phyloP scores from a whole-genome alignment of 202 grass and related monocot genomes.

The Schoenoplectus tabernaemontani region DNA sequence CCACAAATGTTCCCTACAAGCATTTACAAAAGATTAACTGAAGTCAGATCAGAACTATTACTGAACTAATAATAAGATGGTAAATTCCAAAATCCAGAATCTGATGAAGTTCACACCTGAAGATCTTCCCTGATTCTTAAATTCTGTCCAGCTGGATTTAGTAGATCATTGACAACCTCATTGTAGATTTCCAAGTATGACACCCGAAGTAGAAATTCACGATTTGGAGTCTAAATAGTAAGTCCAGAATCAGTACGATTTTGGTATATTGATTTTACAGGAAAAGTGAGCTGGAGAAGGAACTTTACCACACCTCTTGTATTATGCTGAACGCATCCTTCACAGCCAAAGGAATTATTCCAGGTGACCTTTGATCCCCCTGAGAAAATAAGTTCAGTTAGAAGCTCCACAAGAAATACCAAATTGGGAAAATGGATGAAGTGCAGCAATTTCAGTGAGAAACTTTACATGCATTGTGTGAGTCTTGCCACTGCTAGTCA shows the following conservation, averaged over 20 bases:
- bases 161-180: conserved; percentile 98
- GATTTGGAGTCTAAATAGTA: conserved; percentile 64
- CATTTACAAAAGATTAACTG: conserved; percentile 21
- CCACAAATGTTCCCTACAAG: conserved; percentile 79
- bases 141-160: conserved; percentile 96
- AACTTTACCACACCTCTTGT: conserved; percentile 67
- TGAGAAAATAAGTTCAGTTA: conserved; percentile 36
- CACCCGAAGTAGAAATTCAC: conserved; percentile 95
- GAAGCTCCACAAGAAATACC: background rate
- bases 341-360: conserved; percentile 99
- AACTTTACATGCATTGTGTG: conserved; percentile 97
- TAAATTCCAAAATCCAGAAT: background rate
- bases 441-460: background rate
- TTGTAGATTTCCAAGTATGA: conserved; percentile 99
- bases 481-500: conserved; percentile 99
- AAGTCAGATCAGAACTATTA: conserved; percentile 13
- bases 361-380: conserved; percentile 99
- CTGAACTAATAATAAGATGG: conserved; percentile 6
- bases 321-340: conserved; percentile 99
- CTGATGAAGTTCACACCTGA: conserved; percentile 40
- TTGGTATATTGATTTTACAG: conserved; percentile 11
- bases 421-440: background rate
- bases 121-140: conserved; percentile 91
- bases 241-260: conserved; percentile 11
- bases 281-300: background rate